A percentile compares a stretch with the other conserved stretches of the same genome.
phyloP scores from a whole-genome alignment of 1,284 basidiomycete species.

The Tremellales sp. region DNA sequence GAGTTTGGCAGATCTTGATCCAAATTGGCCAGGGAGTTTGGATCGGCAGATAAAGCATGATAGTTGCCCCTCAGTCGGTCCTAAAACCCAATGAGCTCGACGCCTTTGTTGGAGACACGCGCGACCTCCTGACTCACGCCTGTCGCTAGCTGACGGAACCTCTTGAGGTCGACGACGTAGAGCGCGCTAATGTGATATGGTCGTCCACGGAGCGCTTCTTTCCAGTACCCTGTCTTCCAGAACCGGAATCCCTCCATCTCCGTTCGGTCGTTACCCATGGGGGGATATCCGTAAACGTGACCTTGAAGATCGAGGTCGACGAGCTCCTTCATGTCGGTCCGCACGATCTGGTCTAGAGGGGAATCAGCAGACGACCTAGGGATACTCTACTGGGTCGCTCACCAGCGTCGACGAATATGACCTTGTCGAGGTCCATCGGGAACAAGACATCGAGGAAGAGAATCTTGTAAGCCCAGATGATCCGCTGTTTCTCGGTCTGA shows the following conservation, averaged over 20 bases:
- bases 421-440: conserved; percentile 95
- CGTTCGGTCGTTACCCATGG: conserved; percentile 90
- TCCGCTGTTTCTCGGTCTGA: conserved; percentile 94
- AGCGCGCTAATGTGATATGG: conserved; percentile 95
- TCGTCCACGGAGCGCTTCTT: conserved; percentile 69
- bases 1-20: conserved; percentile 97
- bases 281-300: conserved; percentile 89
- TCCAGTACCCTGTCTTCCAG: conserved; percentile 97
- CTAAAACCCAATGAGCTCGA: conserved; percentile 46
- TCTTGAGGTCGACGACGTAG: conserved; percentile 93
- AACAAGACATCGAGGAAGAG: conserved; percentile 97
- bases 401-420: conserved; percentile 93
- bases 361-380: not conserved
- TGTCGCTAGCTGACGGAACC: conserved; percentile 83
- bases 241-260: conserved; percentile 98
- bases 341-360: conserved; percentile 78
- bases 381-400: conserved; percentile 2
- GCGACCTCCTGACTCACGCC: conserved; percentile 63
- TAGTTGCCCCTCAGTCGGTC: conserved; percentile 90
- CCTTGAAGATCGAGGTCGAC: conserved; percentile 87
- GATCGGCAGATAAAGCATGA: conserved; percentile 87
- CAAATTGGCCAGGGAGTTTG: conserved; percentile 86
- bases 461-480: conserved; percentile 99
- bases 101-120: not conserved
- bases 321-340: conserved; percentile 89